Conservation (phyloP, 441 rosid species). For the Capsella rubella region DNA sequence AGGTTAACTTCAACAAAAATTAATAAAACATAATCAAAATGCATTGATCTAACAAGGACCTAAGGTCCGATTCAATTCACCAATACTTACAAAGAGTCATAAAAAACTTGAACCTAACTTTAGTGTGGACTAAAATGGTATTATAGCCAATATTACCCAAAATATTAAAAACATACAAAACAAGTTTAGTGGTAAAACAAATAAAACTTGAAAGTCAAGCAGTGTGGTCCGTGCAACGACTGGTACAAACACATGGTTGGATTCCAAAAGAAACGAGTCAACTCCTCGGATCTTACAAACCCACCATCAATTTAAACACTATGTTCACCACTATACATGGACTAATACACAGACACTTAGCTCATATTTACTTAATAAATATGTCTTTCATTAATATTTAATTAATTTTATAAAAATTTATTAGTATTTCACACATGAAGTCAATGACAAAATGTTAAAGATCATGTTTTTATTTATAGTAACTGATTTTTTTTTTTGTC, state of each 20-base stretch:
- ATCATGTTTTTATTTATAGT: too few relatives aligned
- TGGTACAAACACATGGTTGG: constrained; percentile 45
- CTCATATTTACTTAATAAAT: neutral
- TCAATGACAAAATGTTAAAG: neutral
- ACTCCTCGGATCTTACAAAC: constrained; percentile 47
- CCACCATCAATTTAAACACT: constrained; percentile 7
- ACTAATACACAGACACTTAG: neutral
- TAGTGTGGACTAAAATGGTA: neutral
- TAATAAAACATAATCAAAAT: neutral
- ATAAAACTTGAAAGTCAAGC: constrained; percentile 21
- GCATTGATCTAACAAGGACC: constrained; percentile 10
- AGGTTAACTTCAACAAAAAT: neutral
- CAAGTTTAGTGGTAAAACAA: neutral
- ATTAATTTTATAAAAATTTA: neutral
- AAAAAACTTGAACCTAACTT: neutral
- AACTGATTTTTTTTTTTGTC: neutral
- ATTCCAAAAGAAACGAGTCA: constrained; percentile 37
- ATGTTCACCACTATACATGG: neutral
- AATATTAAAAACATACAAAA: neutral
- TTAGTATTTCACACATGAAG: constrained; percentile 3
- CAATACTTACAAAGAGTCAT: neutral
- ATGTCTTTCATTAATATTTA: neutral
- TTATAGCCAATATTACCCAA: neutral
- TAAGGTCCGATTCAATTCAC: neutral
- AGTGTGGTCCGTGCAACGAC: constrained; percentile 37